Conservation (phyloP, 345 rosid genomes). For the Punica granatum region DNA sequence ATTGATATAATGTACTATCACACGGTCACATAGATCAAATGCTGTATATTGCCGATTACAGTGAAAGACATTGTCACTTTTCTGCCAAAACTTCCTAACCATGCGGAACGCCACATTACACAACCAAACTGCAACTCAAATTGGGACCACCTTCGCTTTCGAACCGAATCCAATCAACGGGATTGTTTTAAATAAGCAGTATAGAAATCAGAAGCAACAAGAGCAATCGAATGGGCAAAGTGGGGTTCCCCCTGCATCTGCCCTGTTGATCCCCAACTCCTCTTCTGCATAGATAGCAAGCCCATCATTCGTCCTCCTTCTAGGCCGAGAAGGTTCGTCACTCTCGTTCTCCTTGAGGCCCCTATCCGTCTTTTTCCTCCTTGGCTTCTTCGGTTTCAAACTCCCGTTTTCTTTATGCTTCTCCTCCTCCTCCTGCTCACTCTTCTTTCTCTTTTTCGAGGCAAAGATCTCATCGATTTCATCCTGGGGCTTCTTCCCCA, state of each 20-base stretch:
- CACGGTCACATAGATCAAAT: too few relatives aligned
- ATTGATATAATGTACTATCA: too few relatives aligned
- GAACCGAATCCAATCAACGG: too few relatives aligned
- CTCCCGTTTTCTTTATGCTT: not conserved
- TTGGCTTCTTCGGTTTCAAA: not conserved
- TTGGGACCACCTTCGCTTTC: too few relatives aligned
- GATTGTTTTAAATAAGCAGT: too few relatives aligned
- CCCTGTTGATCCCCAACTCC: slow-evolving; percentile 52
- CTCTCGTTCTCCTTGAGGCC: slow-evolving; percentile 9
- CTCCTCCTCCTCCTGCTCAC: not conserved
- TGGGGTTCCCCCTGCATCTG: slow-evolving; percentile 48
- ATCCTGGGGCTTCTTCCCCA: slow-evolving; percentile 11
- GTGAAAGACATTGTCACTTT: too few relatives aligned
- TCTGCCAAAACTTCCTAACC: too few relatives aligned
- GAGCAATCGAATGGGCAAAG: slow-evolving; percentile 88
- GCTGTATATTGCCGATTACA: too few relatives aligned
- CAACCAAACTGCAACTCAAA: too few relatives aligned
- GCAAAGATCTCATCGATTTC: slow-evolving; percentile 16
- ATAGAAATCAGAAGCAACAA: slow-evolving; percentile 56
- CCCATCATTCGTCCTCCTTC: slow-evolving; percentile 54
- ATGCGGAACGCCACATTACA: too few relatives aligned
- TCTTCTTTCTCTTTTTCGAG: slow-evolving; percentile 15
- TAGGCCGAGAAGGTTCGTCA: slow-evolving; percentile 15
- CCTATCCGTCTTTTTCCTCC: slow-evolving; percentile 27
- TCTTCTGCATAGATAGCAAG: slow-evolving; percentile 48